A percentile compares a stretch with the other conserved stretches of the same genome.
phyloP scores from a whole-genome alignment of 495 filamentous ascomycete genomes.

The Arthonia radiata region DNA sequence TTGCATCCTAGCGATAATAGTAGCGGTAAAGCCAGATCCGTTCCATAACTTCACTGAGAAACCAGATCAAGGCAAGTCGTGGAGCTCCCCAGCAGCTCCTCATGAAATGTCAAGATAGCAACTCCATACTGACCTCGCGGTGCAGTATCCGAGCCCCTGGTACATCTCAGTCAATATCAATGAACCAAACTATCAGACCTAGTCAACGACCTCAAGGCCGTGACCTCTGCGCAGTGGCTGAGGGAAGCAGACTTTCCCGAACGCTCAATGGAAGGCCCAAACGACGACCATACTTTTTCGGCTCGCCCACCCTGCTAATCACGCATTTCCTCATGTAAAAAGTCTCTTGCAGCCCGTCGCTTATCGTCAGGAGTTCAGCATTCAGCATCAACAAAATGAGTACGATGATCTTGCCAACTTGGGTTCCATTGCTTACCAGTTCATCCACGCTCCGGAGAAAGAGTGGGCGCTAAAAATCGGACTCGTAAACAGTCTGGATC shows the following conservation, averaged over 20 bases:
- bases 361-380: conserved; percentile 20
- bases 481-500: too few species aligned
- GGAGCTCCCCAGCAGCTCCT: too few species aligned
- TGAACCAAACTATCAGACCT: conserved; percentile 25
- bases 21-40: too few species aligned
- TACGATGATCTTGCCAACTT: conserved; percentile 22
- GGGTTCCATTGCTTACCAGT: conserved; percentile 23
- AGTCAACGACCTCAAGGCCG: conserved; percentile 29
- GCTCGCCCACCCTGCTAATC: conserved; percentile 6
- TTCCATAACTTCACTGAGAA: too few species aligned
- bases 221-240: conserved; percentile 31
- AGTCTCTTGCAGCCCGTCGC: conserved; percentile 5
- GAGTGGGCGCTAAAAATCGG: conserved; percentile 18
- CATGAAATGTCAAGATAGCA: too few species aligned
- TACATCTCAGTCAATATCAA: conserved; percentile 17
- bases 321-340: conserved; percentile 13
- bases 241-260: conserved; percentile 24
- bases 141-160: conserved; percentile 15
- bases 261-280: conserved; percentile 18
- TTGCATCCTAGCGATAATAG: too few species aligned
- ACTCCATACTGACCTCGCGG: too few species aligned
- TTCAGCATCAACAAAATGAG: conserved; percentile 23
- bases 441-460: conserved; percentile 11
- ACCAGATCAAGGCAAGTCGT: too few species aligned
- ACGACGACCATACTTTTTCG: conserved; percentile 12